Percentiles rank a stretch among this genome's conserved stretches.
These are phyloP conservation scores for Nemania diffusa DNA, from an alignment of 2,329 filamentous ascomycete genomes.

Conservation along the genomic window DNA sequence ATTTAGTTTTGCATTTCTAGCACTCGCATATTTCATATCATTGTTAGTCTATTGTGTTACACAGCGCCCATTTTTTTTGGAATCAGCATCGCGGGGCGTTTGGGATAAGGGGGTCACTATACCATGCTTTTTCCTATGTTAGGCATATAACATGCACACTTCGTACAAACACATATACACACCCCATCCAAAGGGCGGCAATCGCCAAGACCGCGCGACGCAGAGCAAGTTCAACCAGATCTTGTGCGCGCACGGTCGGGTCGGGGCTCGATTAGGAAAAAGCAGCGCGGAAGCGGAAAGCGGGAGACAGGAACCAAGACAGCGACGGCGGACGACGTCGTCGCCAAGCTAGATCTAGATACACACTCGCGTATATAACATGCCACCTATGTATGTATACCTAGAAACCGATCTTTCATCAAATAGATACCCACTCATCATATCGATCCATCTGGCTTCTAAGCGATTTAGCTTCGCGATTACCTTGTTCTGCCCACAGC, in stretches of 20 bases:
- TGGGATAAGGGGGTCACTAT: slow-evolving; percentile 5
- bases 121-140: slow-evolving; percentile 11
- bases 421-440: not conserved
- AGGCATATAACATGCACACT: not conserved
- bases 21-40: not conserved
- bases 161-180: too few species aligned
- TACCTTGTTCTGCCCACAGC: too few species aligned
- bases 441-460: too few species aligned
- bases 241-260: too few species aligned
- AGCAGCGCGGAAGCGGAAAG: not conserved
- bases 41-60: not conserved
- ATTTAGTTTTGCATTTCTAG: not conserved
- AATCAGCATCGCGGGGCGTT: slow-evolving; percentile 36
- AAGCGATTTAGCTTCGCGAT: too few species aligned
- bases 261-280: not conserved
- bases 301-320: not conserved
- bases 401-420: not conserved
- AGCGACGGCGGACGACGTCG: not conserved
- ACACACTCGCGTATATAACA: slow-evolving; percentile 1
- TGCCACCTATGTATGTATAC: slow-evolving; percentile 1
- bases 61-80: slow-evolving; percentile 1
- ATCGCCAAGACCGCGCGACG: too few species aligned
- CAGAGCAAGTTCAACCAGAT: too few species aligned
- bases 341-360: not conserved
- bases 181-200: too few species aligned